phyloP scores from a whole-genome alignment of 169 alveolate genomes.

The Plasmodium relictum region DNA sequence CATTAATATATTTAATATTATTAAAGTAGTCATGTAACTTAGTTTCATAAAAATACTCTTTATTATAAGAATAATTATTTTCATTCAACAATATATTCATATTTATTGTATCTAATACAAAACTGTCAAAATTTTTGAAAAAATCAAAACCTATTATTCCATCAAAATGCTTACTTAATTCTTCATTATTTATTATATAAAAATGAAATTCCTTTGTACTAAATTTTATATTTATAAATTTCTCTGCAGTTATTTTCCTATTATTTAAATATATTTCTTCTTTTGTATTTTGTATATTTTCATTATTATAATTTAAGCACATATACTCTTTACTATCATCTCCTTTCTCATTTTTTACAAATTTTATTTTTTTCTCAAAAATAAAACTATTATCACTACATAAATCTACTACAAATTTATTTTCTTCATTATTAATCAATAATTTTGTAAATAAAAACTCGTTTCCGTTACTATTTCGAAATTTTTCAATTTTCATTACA shows the following conservation, averaged over 20 bases:
- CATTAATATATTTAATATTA: constrained; percentile 33
- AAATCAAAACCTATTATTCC: constrained; percentile 73
- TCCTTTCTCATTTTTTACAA: neutral
- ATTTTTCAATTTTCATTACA: constrained; percentile 14
- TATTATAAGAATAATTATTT: neutral
- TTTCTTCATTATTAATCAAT: constrained; percentile 39
- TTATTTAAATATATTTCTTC: constrained; percentile 41
- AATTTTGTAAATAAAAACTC: constrained; percentile 30
- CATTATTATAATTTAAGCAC: neutral
- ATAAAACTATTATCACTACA: constrained; percentile 74
- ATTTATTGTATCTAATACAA: constrained; percentile 17
- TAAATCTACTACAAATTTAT: constrained; percentile 43
- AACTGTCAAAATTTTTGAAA: constrained; percentile 8
- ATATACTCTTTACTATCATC: neutral
- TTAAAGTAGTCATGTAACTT: constrained; percentile 26
- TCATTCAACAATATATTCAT: constrained; percentile 13
- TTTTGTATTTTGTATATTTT: constrained; percentile 9
- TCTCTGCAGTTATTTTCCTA: constrained; percentile 7
- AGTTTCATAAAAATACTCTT: neutral
- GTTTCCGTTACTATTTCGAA: constrained; percentile 8
- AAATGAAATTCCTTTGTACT: neutral
- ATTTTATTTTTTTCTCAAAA: constrained; percentile 11
- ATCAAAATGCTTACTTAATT: constrained; percentile 33
- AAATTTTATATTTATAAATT: constrained; percentile 17
- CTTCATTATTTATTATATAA: constrained; percentile 33